Evolutionary conservation across 2,329 filamentous ascomycete genomes (phyloP).

Genomic region (Fusarium guadeloupense): DNA sequence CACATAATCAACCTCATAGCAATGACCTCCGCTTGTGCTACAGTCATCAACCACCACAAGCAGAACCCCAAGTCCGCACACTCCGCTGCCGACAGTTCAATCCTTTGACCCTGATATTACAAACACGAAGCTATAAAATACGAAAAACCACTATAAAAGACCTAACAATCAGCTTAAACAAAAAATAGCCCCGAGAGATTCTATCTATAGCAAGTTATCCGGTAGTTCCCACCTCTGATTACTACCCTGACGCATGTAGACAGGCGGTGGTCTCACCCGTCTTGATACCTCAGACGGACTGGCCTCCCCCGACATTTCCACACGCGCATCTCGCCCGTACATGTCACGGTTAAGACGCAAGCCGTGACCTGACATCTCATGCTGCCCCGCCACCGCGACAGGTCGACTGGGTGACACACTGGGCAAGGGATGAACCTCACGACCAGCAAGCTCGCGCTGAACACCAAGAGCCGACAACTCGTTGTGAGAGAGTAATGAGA

Average conservation of each 20-base stretch:
- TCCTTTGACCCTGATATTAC: too few relatives aligned
- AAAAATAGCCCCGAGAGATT: too few relatives aligned
- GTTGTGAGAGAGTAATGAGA: conserved; percentile 34
- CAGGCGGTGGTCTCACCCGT: conserved; percentile 23
- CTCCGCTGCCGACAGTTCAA: too few relatives aligned
- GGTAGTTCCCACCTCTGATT: conserved; percentile 39
- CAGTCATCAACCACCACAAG: too few relatives aligned
- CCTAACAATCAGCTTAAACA: too few relatives aligned
- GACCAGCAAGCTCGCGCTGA: conserved; percentile 28
- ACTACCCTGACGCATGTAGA: conserved; percentile 11
- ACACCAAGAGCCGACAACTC: conserved; percentile 27
- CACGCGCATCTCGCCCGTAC: conserved; percentile 27
- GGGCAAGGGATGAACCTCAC: conserved; percentile 23
- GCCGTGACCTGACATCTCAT: conserved; percentile 35
- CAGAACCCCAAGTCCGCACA: too few relatives aligned
- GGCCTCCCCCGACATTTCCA: conserved; percentile 31
- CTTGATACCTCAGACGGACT: conserved; percentile 29
- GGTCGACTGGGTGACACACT: conserved; percentile 31
- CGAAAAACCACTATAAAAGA: too few relatives aligned
- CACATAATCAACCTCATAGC: too few relatives aligned
- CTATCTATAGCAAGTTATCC: conserved; percentile 28
- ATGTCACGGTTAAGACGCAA: conserved; percentile 34
- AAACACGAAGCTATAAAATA: too few relatives aligned
- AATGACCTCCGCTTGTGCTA: too few relatives aligned
- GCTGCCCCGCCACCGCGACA: conserved; percentile 27